Evolutionary conservation across 371 early-diverging fungal species (phyloP), one percentile per base, ranked within the genome.

Genomic region (Chytridiales sp.): DNA sequence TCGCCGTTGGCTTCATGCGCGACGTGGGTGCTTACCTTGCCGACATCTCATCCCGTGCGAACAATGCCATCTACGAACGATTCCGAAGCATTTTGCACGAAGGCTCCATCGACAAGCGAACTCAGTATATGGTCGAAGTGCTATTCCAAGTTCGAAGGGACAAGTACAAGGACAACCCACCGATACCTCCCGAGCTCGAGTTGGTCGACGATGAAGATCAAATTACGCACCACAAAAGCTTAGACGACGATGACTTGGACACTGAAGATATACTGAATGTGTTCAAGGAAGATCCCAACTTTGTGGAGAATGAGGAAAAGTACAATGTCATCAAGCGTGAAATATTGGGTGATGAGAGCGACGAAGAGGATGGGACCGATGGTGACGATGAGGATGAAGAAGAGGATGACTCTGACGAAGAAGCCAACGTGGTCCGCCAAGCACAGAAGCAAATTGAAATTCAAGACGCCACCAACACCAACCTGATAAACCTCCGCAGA

Each of bases 121-220:
- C 91, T 3, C 95, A 97, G 69, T 97, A 95, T 66, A 96, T 96
- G 95, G 89, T 98, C 39, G 97, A 98, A 76, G 96, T 95, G 4
- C 68, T 98, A 26, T 95, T 98, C 73, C 96, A 95, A 77, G 85
- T 93, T 11, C 85, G 98, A 34, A 90, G 90, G 57, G 96, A 96
- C 53, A 93, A 91, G 64, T 98, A 89, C 79, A 93, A 94, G 67
- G 81, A 76, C 56, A 67, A 78, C 47, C 62, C 62, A 17, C 54
- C 74, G 0, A 47, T 75, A 11, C 60, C 61, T 8, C 73, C 81
- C 30, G 97, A 89, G n/a, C 76, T 98, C 22, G 98, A 98, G 72
- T 65, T 98, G 17, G 95, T 98, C 1, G 94, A 95, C 40, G 93
- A 93, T 53, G 95, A 94, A 5, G 97, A 98, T 60, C 95, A 95